A percentile compares a stretch with the other conserved stretches of the same genome.
Evolutionary conservation across 1,284 basidiomycete genomes (phyloP).

Genomic region (Macrocybe sp.): DNA sequence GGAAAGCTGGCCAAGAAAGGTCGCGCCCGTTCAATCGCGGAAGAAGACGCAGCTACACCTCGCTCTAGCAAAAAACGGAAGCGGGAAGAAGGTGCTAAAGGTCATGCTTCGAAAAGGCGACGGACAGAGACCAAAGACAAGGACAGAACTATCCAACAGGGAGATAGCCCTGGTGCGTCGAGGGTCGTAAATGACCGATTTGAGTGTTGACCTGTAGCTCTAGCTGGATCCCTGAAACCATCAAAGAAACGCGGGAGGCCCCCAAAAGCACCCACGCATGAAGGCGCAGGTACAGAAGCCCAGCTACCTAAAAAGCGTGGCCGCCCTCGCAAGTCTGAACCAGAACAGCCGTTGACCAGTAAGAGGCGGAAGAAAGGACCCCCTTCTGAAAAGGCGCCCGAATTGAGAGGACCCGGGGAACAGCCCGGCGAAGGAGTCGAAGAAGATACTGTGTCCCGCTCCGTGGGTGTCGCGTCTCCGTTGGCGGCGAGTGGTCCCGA

Average conservation of each 20-base stretch:
- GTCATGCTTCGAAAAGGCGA: constrained; percentile 10
- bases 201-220: too few species aligned
- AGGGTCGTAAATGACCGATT: neutral
- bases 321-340: constrained; percentile 26
- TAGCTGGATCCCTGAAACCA: too few species aligned
- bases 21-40: constrained; percentile 25
- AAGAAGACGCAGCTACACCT: constrained; percentile 12
- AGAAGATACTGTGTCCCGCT: too few species aligned
- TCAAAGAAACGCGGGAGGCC: too few species aligned
- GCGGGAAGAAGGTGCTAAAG: constrained; percentile 5
- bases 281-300: constrained; percentile 2
- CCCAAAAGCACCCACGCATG: neutral
- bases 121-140: constrained; percentile 1
- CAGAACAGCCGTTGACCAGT: constrained; percentile 1
- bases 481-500: too few species aligned
- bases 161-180: neutral
- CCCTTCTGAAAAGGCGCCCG: constrained; percentile 20
- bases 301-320: constrained; percentile 29
- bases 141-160: neutral
- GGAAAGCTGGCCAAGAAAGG: constrained; percentile 33
- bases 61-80: constrained; percentile 15
- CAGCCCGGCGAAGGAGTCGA: too few species aligned
- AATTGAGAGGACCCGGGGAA: too few species aligned
- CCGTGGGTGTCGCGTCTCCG: too few species aligned
- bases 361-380: constrained; percentile 1